Conservation (phyloP, 148 eudicot species). For the Fagopyrum tataricum region DNA sequence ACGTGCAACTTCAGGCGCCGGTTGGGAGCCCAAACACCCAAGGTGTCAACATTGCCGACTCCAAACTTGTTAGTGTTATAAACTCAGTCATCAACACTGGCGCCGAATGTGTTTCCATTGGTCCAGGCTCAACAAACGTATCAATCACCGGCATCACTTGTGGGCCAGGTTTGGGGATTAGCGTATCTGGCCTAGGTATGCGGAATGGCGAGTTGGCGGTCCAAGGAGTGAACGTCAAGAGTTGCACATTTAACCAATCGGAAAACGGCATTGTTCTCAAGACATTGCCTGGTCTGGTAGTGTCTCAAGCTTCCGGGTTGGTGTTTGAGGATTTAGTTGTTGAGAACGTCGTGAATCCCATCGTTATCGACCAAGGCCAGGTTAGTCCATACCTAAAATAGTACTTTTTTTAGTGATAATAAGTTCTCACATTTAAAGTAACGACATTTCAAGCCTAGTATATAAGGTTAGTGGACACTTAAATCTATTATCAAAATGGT, state of each 20-base stretch:
- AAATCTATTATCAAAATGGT: too few relatives aligned
- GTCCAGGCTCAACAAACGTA: slow-evolving; percentile 36
- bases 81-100: slow-evolving; percentile 37
- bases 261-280: slow-evolving; percentile 37
- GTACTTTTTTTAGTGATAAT: neutral
- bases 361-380: slow-evolving; percentile 32
- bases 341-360: slow-evolving; percentile 32
- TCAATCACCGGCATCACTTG: slow-evolving; percentile 28
- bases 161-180: slow-evolving; percentile 51
- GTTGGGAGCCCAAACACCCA: slow-evolving; percentile 41
- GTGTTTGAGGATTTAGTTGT: slow-evolving; percentile 31
- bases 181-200: slow-evolving; percentile 47
- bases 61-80: slow-evolving; percentile 22
- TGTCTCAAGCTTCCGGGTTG: slow-evolving; percentile 23
- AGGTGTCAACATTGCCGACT: slow-evolving; percentile 45
- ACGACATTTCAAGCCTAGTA: too few relatives aligned
- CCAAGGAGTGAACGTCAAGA: slow-evolving; percentile 23
- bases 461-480: too few relatives aligned
- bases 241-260: slow-evolving; percentile 40
- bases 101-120: slow-evolving; percentile 53
- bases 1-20: slow-evolving; percentile 36
- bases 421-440: too few relatives aligned
- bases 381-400: neutral
- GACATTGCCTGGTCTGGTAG: slow-evolving; percentile 34
- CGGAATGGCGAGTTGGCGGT: slow-evolving; percentile 23